Base-by-base conservation (phyloP, 2,329 filamentous ascomycete species). In the Sporothrix globosa region DNA sequence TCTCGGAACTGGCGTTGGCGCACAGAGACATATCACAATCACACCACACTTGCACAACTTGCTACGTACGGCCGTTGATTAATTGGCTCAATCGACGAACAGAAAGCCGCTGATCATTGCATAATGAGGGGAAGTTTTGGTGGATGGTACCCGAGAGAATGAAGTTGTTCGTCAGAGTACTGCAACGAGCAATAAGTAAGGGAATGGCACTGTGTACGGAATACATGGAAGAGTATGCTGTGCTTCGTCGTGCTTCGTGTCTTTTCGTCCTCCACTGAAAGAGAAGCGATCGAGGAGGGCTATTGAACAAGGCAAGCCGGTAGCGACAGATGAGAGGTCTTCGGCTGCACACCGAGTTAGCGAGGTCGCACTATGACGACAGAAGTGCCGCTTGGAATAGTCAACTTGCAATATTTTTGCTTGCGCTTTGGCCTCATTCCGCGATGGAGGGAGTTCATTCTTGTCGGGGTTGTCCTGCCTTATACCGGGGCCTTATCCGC, bases 51-150 rank as follows among this genome's bases (percentile, higher is more conserved):
- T 27, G 17, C 30, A 27, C 48, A 54, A 1, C 41, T 9, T 44
- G 10, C 41, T 13, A 44, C 30, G 10, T 54, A 54, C 65, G 34
- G 50, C 39, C 63, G 27, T 54, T 67, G 65, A 3, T 21, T 67
- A 50, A 50, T 54, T 67, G 65, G 65, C n/a, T 50, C 65, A 17
- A 24, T 53, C 39, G 46, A 6, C 30, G 24, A 34, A 24, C 21
- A 5, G 10, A 4, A 52, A n/a, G 48, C 61, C 53, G 69, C 52
- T 67, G 41, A 66, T 70, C 60, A 52, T 56, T 70, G 68, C 60
- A 50, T 58, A 70, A 70, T 58, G 60, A 50, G 60, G 60, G 27
- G 68, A 34, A 34, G 27, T n/a, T 34, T 14, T 63, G 41, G n/a
- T 19, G 27, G 56, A 48, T 61, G 34, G 46, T n/a, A 44, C 56